Evolutionary conservation across 116 monocot species (phyloP), one percentile per base, ranked within the genome.

Genomic region (Dioscorea cayenensis): DNA sequence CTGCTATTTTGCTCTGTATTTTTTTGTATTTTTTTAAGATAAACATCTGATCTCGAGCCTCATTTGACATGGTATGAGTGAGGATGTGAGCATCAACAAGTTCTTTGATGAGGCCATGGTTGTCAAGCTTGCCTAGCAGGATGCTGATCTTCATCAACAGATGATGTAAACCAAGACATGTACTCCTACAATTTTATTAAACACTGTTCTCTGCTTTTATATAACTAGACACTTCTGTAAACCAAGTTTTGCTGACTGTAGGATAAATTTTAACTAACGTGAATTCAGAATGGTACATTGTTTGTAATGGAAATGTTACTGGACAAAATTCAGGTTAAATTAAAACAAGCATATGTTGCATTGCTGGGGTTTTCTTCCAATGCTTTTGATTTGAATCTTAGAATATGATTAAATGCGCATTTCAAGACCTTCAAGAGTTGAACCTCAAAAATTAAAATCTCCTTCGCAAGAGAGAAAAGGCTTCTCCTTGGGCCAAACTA

Each of bases 21-120:
- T n/a, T n/a, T n/a, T n/a, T n/a, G n/a, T n/a, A n/a, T n/a, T n/a
- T 2, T 43, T 43, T 43, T 3, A 43, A 11, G 43, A 43, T 43
- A 43, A 43, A 43, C 43, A 43, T 43, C 43, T 6, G 7, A 43
- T 55, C 3, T 4, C 14, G 52, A 14, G 14, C 37, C 13, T 70
- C 32, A 35, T 59, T 52, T 60, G 82, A 51, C 73, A 97, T 93
- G 97, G 97, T 52, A 97, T 97, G 97, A 97, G 97, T 49, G 97
- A 97, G 76, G 97, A 97, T 74, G 97, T 97, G 6, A 92, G 88
- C 73, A 93, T 93, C 73, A 93, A 89, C 77, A 97, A 90, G 72
- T 97, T 97, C 82, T 97, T 97, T 49, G 97, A 97, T 22, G 97
- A 97, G 79, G 93, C 97, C 14, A 97, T 97, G 97, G 84, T 97